Evolutionary conservation across 192 early-diverging fungal species (phyloP).

Genomic region (Podila epicladia): DNA sequence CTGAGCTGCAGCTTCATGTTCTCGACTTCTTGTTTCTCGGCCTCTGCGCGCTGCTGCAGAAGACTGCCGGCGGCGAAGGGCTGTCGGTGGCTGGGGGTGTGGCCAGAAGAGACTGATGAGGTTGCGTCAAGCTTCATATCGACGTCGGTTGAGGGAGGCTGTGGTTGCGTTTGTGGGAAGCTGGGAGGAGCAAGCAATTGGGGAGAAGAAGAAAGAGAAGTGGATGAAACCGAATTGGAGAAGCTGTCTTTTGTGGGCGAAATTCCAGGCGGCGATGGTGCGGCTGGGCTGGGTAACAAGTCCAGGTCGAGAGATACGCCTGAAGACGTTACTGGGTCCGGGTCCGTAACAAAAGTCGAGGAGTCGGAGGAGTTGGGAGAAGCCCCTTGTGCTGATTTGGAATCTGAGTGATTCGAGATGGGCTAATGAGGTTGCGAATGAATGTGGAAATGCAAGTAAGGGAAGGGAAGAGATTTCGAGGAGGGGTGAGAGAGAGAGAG

Average conservation of each 20-base stretch:
- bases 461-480: neutral
- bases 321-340: too few species aligned
- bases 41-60: slow-evolving; percentile 46
- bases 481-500: slow-evolving; percentile 9
- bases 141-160: neutral
- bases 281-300: too few species aligned
- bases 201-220: neutral
- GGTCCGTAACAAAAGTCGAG: too few species aligned
- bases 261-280: too few species aligned
- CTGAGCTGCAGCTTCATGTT: slow-evolving; percentile 37
- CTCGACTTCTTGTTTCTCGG: slow-evolving; percentile 47
- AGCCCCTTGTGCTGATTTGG: neutral
- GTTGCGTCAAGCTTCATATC: slow-evolving; percentile 6
- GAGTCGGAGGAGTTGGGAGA: neutral
- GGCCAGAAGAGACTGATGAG: neutral
- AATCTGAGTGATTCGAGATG: neutral
- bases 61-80: slow-evolving; percentile 46
- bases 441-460: slow-evolving; percentile 1
- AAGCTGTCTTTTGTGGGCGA: neutral
- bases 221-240: neutral
- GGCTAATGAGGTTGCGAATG: too few species aligned
- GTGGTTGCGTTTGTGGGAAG: neutral
- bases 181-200: slow-evolving; percentile 6
- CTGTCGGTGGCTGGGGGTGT: neutral
- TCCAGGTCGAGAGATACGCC: too few species aligned